These are phyloP conservation scores for Metschnikowia cerradonensis DNA, from an alignment of 805 yeast species.

Conservation along the genomic window DNA sequence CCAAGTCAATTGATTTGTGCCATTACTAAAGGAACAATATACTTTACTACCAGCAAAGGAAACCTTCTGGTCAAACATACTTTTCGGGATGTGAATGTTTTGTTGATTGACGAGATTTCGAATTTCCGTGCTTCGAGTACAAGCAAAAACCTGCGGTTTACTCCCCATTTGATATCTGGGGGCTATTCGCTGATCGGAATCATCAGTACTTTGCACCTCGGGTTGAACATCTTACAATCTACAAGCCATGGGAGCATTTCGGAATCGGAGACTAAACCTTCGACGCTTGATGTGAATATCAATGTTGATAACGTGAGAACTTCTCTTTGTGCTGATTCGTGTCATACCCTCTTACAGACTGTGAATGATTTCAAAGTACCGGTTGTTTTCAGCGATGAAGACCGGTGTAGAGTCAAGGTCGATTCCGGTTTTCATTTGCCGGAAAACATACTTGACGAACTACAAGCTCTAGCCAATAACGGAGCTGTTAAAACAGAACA, in stretches of 20 bases:
- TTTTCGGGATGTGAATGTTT: slow-evolving; percentile 45
- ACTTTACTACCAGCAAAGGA: slow-evolving; percentile 34
- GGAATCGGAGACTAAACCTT: slow-evolving; percentile 10
- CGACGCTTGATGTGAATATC: slow-evolving; percentile 43
- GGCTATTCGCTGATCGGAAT: not conserved
- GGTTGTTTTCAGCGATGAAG: slow-evolving; percentile 52
- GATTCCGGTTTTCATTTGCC: slow-evolving; percentile 24
- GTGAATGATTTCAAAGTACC: slow-evolving; percentile 72
- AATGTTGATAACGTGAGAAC: slow-evolving; percentile 46
- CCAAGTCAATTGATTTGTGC: slow-evolving; percentile 50
- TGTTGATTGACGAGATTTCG: slow-evolving; percentile 60
- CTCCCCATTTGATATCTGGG: slow-evolving; percentile 19
- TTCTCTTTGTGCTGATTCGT: slow-evolving; percentile 80
- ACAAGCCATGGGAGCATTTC: slow-evolving; percentile 11
- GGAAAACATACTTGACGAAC: slow-evolving; percentile 35
- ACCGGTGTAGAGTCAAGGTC: slow-evolving; percentile 48
- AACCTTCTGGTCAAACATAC: slow-evolving; percentile 40
- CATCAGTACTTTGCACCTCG: not conserved
- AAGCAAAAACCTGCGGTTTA: slow-evolving; percentile 11
- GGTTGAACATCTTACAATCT: not conserved
- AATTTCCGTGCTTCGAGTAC: slow-evolving; percentile 10
- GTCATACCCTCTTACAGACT: slow-evolving; percentile 64
- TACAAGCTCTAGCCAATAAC: not conserved
- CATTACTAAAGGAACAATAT: slow-evolving; percentile 52
- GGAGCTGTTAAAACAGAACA: not conserved